phyloP scores from a whole-genome alignment of 495 filamentous ascomycete species.

The Chaetomium tenue region DNA sequence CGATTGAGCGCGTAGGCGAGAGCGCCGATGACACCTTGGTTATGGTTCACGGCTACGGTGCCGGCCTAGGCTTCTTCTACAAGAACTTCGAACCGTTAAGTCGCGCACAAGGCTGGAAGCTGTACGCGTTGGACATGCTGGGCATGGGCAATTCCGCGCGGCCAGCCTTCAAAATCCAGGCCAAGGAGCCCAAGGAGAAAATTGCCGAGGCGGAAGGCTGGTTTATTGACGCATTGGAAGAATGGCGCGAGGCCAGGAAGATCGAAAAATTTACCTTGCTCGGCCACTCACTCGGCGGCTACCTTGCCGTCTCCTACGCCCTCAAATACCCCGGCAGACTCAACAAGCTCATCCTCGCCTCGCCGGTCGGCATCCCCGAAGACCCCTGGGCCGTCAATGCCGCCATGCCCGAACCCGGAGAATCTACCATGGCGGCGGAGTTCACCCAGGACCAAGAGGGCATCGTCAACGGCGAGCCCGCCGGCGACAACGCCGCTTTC shows the following conservation, averaged over 20 bases:
- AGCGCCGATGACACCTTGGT: conserved; percentile 79
- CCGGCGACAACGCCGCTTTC: conserved; percentile 24
- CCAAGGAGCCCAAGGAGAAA: conserved; percentile 76
- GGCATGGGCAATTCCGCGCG: conserved; percentile 91
- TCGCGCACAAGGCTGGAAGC: conserved; percentile 74
- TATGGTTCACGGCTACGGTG: conserved; percentile 96
- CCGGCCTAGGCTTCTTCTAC: conserved; percentile 95
- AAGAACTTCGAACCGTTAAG: conserved; percentile 90
- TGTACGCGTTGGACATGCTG: conserved; percentile 88
- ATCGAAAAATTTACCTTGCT: conserved; percentile 92
- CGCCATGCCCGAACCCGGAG: conserved; percentile 71
- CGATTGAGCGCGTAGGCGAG: conserved; percentile 79
- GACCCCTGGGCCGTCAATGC: conserved; percentile 87
- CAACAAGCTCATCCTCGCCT: conserved; percentile 93
- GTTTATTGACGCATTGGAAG: conserved; percentile 95
- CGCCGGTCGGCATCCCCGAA: conserved; percentile 91
- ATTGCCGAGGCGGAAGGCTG: conserved; percentile 90
- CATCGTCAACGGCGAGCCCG: conserved; percentile 40
- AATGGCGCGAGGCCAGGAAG: conserved; percentile 84
- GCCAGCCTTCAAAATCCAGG: conserved; percentile 76
- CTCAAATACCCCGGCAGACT: conserved; percentile 92
- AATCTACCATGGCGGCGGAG: conserved; percentile 68
- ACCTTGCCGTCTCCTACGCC: conserved; percentile 90
- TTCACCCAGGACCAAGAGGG: conserved; percentile 71
- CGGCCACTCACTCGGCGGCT: conserved; percentile 90